Evolutionary conservation across 1,284 basidiomycete genomes (phyloP), one percentile per base, ranked within the genome.

Genomic region (Puccinia horiana): DNA sequence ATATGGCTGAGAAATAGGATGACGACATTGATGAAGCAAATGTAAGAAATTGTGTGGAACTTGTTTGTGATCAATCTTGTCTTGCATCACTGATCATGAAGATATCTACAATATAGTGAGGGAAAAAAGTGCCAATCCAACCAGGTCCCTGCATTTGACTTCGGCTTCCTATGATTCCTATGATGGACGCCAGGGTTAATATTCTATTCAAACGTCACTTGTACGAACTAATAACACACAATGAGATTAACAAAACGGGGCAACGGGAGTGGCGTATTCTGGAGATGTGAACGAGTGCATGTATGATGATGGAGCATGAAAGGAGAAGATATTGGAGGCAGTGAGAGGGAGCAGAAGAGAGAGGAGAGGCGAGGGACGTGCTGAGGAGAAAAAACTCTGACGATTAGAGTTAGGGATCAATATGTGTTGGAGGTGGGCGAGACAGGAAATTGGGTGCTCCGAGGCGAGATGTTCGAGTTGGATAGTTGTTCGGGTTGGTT

Each of bases 401-500:
- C 5, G 52, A 54, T 54, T 5, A 61, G 32, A 29, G n/a, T n/a
- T n/a, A 26, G 58, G 56, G 56, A 32, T 26, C 29, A 61, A 3
- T 61, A 9, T 5, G 58, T 14, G 29, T 61, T 61, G 29, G 49
- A 20, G 29, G 49, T 49, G 20, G 69, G 44, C 11, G 44, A 49
- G 49, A 23, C 23, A 32, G 44, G 44, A 20, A 52, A 14, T 3
- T 20, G 44, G 40, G 47, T 52, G 40, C 32, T 63, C 40, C 29
- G 44, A 37, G 75, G 44, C 16, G 75, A 58, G 74, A 14, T 49
- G 37, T n/a, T 29, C 29, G 76, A 29, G 40, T 11, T 47, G 56
- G 40, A 9, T 23, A 40, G 52, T 47, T 40, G 37, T 16, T 40
- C 47, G 29, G 75, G 47, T 32, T 79, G 77, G 49, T 72, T 79